phyloP scores from a whole-genome alignment of 768 basidiomycete genomes.

The Tulasnella sp. region DNA sequence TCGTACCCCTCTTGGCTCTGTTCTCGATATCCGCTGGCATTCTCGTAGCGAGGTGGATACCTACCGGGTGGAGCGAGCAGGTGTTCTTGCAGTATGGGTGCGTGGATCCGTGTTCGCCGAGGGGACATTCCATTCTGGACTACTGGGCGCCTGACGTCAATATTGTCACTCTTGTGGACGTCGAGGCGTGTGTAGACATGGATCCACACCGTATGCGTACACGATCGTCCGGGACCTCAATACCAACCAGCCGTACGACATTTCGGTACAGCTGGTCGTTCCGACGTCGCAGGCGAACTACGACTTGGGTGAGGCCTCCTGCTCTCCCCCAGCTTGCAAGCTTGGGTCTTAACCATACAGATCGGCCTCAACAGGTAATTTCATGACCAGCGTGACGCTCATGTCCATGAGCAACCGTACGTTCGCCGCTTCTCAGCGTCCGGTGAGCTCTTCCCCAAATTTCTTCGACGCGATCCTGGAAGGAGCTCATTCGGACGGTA shows the following conservation, averaged over 20 bases:
- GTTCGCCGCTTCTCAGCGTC: constrained; percentile 55
- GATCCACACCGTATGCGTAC: constrained; percentile 60
- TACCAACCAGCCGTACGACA: constrained; percentile 63
- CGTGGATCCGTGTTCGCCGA: constrained; percentile 33
- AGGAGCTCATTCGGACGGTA: not conserved
- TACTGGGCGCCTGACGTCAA: constrained; percentile 8
- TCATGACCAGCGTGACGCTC: constrained; percentile 69
- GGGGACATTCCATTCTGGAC: not conserved
- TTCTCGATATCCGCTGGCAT: constrained; percentile 66
- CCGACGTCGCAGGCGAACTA: constrained; percentile 65
- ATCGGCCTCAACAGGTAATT: constrained; percentile 50
- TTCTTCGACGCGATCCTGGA: not conserved
- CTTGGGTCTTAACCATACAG: not conserved
- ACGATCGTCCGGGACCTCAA: constrained; percentile 47
- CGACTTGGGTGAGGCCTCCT: constrained; percentile 47
- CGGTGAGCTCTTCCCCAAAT: constrained; percentile 48
- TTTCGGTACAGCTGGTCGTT: constrained; percentile 62
- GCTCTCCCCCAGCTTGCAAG: not conserved
- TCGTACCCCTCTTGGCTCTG: constrained; percentile 56
- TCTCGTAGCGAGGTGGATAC: constrained; percentile 68
- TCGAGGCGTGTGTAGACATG: constrained; percentile 49
- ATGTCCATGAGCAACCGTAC: constrained; percentile 60
- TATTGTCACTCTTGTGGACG: constrained; percentile 5
- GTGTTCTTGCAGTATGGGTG: constrained; percentile 80
- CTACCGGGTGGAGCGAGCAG: constrained; percentile 65